phyloP scores from a whole-genome alignment of 2,329 filamentous ascomycete genomes.

The Aspergillus arachidicola region DNA sequence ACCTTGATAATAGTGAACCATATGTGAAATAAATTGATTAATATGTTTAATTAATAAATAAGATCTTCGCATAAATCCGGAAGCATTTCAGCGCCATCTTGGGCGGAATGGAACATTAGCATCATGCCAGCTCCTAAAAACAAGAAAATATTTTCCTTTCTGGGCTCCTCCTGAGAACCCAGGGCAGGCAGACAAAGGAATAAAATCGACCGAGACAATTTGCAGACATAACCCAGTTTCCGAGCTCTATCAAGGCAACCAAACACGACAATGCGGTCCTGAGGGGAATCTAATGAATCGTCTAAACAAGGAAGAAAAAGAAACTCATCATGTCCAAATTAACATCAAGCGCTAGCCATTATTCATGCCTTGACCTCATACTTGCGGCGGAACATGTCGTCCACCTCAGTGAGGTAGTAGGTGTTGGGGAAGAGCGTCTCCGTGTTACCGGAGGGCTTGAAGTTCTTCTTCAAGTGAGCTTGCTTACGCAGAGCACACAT shows the following conservation, averaged over 20 bases:
- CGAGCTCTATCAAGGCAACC: conserved; percentile 28
- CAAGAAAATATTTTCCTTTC: conserved; percentile 1
- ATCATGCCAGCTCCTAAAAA: conserved; percentile 6
- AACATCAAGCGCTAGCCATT: conserved; percentile 18
- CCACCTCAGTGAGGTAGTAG: conserved; percentile 79
- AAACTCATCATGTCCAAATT: conserved; percentile 13
- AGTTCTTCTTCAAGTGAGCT: conserved; percentile 81
- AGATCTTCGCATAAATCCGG: conserved; percentile 14
- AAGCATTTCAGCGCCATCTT: conserved; percentile 22
- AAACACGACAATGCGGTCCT: conserved; percentile 29
- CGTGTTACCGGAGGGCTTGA: conserved; percentile 67
- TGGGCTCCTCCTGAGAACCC: conserved; percentile 5
- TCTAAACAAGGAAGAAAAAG: conserved; percentile 34
- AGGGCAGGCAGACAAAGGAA: conserved; percentile 5
- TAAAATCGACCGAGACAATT: conserved; percentile 6
- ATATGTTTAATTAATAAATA: conserved; percentile 11
- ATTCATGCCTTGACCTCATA: conserved; percentile 74
- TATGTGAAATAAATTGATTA: conserved; percentile 10
- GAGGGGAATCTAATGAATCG: conserved; percentile 39
- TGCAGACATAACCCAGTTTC: conserved; percentile 9
- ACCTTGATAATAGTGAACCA: not conserved
- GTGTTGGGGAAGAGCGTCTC: conserved; percentile 68
- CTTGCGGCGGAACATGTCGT: conserved; percentile 82
- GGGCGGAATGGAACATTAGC: conserved; percentile 10
- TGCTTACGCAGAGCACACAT: conserved; percentile 81